Evolutionary conservation across 148 eudicot genomes (phyloP).

Genomic region (Camellia lanceoleosa): DNA sequence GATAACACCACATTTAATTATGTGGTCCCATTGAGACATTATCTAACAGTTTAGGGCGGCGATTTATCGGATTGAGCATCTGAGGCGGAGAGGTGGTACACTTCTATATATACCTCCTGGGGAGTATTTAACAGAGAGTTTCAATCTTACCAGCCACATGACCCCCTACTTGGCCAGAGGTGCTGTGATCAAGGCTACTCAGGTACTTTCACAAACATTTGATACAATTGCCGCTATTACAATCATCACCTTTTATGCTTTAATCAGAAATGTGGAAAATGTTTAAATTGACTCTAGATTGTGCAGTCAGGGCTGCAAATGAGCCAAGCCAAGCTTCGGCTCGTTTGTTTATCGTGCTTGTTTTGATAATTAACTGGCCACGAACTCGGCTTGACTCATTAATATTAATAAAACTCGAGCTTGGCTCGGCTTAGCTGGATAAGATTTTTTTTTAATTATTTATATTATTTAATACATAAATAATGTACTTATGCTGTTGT

Average conservation of each 20-base stretch:
- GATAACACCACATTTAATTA: too few species aligned
- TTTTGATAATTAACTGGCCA: too few species aligned
- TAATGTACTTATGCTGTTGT: too few species aligned
- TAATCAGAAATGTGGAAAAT: neutral
- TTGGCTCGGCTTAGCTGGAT: too few species aligned
- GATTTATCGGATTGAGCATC: slow-evolving; percentile 55
- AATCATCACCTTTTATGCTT: neutral
- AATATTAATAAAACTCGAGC: too few species aligned
- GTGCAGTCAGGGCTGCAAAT: neutral
- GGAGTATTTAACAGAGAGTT: slow-evolving; percentile 64
- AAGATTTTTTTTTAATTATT: too few species aligned
- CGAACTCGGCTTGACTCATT: too few species aligned
- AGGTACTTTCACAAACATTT: slow-evolving; percentile 34
- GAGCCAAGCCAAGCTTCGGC: too few species aligned
- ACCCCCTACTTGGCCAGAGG: slow-evolving; percentile 77
- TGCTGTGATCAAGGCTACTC: slow-evolving; percentile 81
- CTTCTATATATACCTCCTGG: slow-evolving; percentile 74
- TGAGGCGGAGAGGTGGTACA: slow-evolving; percentile 63
- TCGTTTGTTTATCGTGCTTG: too few species aligned
- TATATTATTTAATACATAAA: too few species aligned
- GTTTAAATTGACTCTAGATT: too few species aligned
- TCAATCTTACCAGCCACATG: slow-evolving; percentile 84
- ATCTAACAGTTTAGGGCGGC: slow-evolving; percentile 72
- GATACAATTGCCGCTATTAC: neutral
- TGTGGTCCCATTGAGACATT: too few species aligned